Percentiles rank a stretch among this genome's conserved stretches.
Conservation (phyloP, 257 asterid genomes). For the Plantago major region DNA sequence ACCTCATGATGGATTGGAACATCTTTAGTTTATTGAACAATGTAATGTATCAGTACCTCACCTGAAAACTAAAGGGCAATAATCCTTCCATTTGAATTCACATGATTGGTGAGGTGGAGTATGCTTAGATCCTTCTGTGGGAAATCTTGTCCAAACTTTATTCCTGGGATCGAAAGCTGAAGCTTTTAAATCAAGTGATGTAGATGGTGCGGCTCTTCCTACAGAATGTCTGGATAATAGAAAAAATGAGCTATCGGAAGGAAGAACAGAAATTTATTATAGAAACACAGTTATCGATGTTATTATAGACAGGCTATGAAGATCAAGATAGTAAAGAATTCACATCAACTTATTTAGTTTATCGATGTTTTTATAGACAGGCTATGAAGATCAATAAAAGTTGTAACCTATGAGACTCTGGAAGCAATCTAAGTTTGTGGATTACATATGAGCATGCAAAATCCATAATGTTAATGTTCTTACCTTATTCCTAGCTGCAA, state of each 20-base stretch:
- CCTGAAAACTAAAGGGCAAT: constrained; percentile 95
- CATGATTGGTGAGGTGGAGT: constrained; percentile 90
- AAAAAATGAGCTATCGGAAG: constrained; percentile 22
- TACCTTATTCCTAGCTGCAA: constrained; percentile 54
- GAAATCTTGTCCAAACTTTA: constrained; percentile 81
- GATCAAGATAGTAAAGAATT: too few relatives aligned
- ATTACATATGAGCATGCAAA: not conserved
- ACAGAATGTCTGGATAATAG: constrained; percentile 68
- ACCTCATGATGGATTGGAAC: not conserved
- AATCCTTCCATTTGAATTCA: constrained; percentile 94
- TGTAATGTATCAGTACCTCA: constrained; percentile 29
- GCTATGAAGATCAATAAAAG: too few relatives aligned
- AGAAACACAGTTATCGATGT: too few relatives aligned
- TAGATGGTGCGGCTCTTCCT: constrained; percentile 72
- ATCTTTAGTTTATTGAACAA: not conserved
- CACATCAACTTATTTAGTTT: too few relatives aligned
- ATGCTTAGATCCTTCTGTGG: constrained; percentile 81
- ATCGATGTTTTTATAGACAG: too few relatives aligned
- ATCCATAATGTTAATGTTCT: constrained; percentile 5
- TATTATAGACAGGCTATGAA: too few relatives aligned
- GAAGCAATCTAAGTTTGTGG: too few relatives aligned
- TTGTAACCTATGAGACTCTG: too few relatives aligned
- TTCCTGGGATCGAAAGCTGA: constrained; percentile 69
- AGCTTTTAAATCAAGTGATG: constrained; percentile 63
- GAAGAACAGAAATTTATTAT: too few relatives aligned